Evolutionary conservation across 163 green algal genomes (phyloP), one percentile per base, ranked within the genome.

Genomic region (Scenedesmus sp.): DNA sequence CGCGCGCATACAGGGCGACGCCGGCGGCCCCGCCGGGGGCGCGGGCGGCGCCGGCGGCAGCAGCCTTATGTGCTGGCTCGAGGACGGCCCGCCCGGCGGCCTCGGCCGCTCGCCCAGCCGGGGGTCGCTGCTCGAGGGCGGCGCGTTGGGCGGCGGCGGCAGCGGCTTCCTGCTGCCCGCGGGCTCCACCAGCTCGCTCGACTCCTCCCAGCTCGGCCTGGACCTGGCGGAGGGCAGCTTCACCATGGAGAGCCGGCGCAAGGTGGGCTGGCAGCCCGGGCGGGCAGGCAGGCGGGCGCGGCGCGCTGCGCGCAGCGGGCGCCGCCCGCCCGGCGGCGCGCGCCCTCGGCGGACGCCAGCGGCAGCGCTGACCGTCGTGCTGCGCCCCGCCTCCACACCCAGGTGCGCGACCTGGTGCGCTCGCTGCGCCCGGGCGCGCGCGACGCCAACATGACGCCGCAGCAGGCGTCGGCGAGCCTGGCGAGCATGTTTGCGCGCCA

Each of bases 341-440:
- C n/a, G n/a, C n/a, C n/a, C n/a, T n/a, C n/a, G n/a, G n/a, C n/a
- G n/a, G n/a, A n/a, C n/a, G n/a, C n/a, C n/a, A n/a, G n/a, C n/a
- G n/a, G n/a, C n/a, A n/a, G n/a, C n/a, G n/a, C n/a, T n/a, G n/a
- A n/a, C n/a, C n/a, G n/a, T n/a, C n/a, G n/a, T n/a, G n/a, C n/a
- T n/a, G n/a, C n/a, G n/a, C n/a, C n/a, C n/a, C n/a, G n/a, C n/a
- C n/a, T n/a, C n/a, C n/a, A n/a, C n/a, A n/a, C n/a, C 44, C 78
- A 83, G 69, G 76, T 83, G 20, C 75, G 75, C 20, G 78, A 89
- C 34, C 84, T 94, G 63, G 84, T 95, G 53, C 70, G 79, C 6
- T 84, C 81, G 26, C 76, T 95, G 83, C 85, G 88, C 20, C 70
- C 88, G 26, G 77, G 47, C 36, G 51, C 57, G 0, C 54, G 60